Evolutionary conservation across 176 grass and related monocot species (phyloP).

Genomic region (Panicum miliaceum): DNA sequence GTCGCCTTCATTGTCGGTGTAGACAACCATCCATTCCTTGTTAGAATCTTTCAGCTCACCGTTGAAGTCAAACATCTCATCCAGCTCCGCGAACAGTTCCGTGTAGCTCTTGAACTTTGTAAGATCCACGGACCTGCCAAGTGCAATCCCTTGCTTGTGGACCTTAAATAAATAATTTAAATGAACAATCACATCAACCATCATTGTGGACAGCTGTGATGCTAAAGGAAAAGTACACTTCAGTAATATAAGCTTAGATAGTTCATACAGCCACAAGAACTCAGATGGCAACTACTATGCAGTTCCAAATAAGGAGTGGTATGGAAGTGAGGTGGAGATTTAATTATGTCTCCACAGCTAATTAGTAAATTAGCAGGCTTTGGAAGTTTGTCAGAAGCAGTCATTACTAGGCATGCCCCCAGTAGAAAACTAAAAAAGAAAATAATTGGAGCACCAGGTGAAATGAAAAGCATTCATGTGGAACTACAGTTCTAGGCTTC

Average conservation of each 20-base stretch:
- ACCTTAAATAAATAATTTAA: conserved; percentile 66
- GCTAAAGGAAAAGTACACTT: neutral
- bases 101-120: conserved; percentile 80
- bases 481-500: neutral
- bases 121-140: conserved; percentile 92
- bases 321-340: neutral
- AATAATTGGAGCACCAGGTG: neutral
- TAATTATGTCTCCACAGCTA: neutral
- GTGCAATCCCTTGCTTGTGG: conserved; percentile 95
- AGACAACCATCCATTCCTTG: conserved; percentile 91
- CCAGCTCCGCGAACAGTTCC: conserved; percentile 72
- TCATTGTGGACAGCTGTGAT: neutral
- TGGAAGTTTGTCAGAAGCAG: conserved; percentile 2
- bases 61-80: conserved; percentile 92
- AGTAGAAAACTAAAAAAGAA: neutral
- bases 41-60: conserved; percentile 65
- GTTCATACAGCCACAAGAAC: neutral
- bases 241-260: neutral
- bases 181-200: conserved; percentile 23
- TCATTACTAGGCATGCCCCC: neutral
- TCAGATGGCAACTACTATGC: neutral
- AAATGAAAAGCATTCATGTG: neutral
- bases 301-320: conserved; percentile 11
- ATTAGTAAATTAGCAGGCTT: conserved; percentile 3
- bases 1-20: conserved; percentile 88